Base-by-base conservation (phyloP, 495 filamentous ascomycete genomes). In the Alectoria sarmentosa region DNA sequence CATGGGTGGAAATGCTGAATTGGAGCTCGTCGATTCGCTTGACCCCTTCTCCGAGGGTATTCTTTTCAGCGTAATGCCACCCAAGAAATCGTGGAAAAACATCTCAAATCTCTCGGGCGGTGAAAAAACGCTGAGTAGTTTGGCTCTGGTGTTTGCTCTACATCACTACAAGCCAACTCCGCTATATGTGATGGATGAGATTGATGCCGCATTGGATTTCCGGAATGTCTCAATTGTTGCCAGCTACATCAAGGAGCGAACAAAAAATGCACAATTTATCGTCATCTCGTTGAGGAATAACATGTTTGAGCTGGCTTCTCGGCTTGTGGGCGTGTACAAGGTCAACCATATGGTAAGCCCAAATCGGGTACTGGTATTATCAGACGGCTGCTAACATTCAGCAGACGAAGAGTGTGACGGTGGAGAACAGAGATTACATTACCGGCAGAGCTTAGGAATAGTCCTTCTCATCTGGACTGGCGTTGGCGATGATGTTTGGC, bases 31-130 rank as follows among this genome's bases (percentile, higher is more conserved):
- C 28, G 94, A 98, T 75, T 90, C 86, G 2, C 79, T 98, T 6
- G 94, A 98, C 75, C 94, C 94, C 6, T 98, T 98, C 80, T 91
- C 90, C 8, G 94, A 98, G 72, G 94, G 94, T 10, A 98, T 98
- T 63, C 75, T 97, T 42, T 98, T 98, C 76, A 90, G 86, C 59
- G 94, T 98, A 61, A 98, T 98, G 94, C 94, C 94, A 44, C 94
- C 94, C 39, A 98, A 98, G 85, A 98, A 98, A 84, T 91, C 86
- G 69, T 98, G 94, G 94, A 98, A 98, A 83, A 98, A 98, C 72
- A 98, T 98, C 61, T 86, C 87, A 64, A 98, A 98, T 72, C 73
- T 98, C 66, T 89, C 85, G 28, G 94, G 94, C 77, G 94, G 94
- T 66, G 94, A 98, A 79, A 98, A 98, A 82, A 98, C 94, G 62